These are phyloP conservation scores for Cyclospora cayetanensis DNA, from an alignment of 169 alveolate genomes.

Conservation along the genomic window DNA sequence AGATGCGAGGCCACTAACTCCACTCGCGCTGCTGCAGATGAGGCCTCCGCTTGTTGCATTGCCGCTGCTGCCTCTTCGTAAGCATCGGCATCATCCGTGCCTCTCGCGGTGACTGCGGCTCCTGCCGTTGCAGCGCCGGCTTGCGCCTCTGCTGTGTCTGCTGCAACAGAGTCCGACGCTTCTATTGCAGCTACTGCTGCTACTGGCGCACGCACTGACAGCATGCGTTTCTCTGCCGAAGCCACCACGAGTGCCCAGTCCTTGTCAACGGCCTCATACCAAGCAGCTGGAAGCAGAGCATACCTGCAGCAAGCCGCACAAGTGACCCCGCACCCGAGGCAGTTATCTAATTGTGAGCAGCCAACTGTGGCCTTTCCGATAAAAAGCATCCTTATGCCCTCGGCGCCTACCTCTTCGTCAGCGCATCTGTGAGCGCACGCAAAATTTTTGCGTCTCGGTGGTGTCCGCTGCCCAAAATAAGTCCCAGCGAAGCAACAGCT, in stretches of 20 bases:
- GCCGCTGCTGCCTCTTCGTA: too few relatives aligned
- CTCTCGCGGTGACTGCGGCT: too few relatives aligned
- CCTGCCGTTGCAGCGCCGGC: neutral
- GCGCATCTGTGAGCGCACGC: neutral
- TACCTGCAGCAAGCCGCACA: neutral
- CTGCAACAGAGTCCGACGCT: too few relatives aligned
- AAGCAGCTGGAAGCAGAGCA: neutral
- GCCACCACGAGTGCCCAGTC: neutral
- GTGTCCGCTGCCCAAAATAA: neutral
- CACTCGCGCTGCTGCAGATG: too few relatives aligned
- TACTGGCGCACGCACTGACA: neutral
- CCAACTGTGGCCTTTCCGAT: too few relatives aligned
- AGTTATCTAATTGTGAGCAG: too few relatives aligned
- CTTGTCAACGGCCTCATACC: neutral
- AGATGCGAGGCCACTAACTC: too few relatives aligned
- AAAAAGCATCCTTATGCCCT: too few relatives aligned
- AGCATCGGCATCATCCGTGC: too few relatives aligned
- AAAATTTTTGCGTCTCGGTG: neutral
- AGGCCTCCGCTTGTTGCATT: too few relatives aligned
- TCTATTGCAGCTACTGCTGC: conserved; percentile 10
- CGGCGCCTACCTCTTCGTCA: neutral
- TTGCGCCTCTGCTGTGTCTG: too few relatives aligned
- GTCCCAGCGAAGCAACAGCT: neutral
- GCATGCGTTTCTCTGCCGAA: neutral
- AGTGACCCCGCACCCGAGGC: too few relatives aligned